phyloP scores from a whole-genome alignment of 148 eudicot genomes.

The Talinum fruticosum region DNA sequence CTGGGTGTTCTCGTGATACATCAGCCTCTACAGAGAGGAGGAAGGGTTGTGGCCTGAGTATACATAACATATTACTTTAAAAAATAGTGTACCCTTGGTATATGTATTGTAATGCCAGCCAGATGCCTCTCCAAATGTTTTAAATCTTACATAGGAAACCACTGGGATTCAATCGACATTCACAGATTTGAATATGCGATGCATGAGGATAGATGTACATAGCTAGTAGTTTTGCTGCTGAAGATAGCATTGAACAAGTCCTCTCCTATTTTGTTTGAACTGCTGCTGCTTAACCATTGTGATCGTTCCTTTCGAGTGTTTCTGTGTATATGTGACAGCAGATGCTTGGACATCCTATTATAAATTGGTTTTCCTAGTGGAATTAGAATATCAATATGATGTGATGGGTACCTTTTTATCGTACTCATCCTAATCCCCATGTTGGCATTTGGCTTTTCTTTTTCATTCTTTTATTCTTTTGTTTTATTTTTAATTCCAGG shows the following conservation, averaged over 20 bases:
- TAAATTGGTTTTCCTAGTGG: background rate
- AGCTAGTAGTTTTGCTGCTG: background rate
- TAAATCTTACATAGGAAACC: background rate
- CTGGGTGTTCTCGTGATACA: no score
- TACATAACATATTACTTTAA: background rate
- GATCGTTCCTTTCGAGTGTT: background rate
- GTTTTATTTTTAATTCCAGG: constrained; percentile 36
- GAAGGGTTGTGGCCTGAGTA: background rate
- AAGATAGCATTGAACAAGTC: no score
- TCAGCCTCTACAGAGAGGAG: background rate
- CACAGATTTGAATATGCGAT: background rate
- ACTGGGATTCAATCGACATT: background rate
- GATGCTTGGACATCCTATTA: background rate
- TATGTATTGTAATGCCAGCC: no score
- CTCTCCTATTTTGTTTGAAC: no score
- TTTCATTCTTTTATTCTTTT: background rate
- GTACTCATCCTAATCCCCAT: background rate
- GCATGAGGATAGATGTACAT: no score
- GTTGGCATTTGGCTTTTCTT: constrained; percentile 9
- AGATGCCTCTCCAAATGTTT: no score
- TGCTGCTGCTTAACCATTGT: no score
- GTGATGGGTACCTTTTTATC: background rate
- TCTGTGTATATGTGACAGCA: background rate
- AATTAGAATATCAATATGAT: background rate
- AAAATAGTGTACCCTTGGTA: no score